Percentiles rank a stretch among this genome's conserved stretches.
Evolutionary conservation across 305 asterid genomes (phyloP).

Genomic region (Striga hermonthica): DNA sequence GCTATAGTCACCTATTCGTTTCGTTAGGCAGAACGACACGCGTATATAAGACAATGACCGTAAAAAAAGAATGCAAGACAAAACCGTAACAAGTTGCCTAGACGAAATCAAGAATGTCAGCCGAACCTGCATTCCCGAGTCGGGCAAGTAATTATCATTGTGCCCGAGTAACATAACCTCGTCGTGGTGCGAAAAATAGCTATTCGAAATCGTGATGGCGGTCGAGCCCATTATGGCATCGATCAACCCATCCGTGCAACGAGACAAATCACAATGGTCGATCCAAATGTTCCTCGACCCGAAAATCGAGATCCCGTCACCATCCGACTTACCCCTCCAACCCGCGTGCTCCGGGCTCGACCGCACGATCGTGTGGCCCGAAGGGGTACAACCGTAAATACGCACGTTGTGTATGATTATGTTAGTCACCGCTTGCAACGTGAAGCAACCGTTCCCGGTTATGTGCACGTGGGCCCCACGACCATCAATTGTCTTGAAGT

Average conservation of each 20-base stretch:
- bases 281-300: slow-evolving; percentile 57
- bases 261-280: slow-evolving; percentile 63
- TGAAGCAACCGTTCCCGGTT: slow-evolving; percentile 64
- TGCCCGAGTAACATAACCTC: slow-evolving; percentile 71
- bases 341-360: slow-evolving; percentile 53
- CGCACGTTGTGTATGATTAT: slow-evolving; percentile 59
- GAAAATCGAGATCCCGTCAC: slow-evolving; percentile 58
- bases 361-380: slow-evolving; percentile 55
- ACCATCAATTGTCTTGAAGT: slow-evolving; percentile 54
- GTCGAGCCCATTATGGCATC: slow-evolving; percentile 73
- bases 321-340: slow-evolving; percentile 56
- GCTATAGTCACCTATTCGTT: slow-evolving; percentile 53
- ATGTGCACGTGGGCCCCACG: slow-evolving; percentile 51
- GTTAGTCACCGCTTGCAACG: slow-evolving; percentile 44
- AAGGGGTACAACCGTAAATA: slow-evolving; percentile 48
- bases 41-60: not conserved
- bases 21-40: not conserved
- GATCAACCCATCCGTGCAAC: slow-evolving; percentile 60
- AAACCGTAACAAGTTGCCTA: no score
- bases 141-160: slow-evolving; percentile 49
- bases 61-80: no score
- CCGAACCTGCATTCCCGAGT: slow-evolving; percentile 63
- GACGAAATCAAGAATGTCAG: not conserved
- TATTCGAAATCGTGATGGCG: slow-evolving; percentile 61
- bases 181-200: slow-evolving; percentile 56